A percentile compares a stretch with the other conserved stretches of the same genome.
phyloP scores from a whole-genome alignment of 2,329 filamentous ascomycete genomes.

The Fusarium proliferatum region DNA sequence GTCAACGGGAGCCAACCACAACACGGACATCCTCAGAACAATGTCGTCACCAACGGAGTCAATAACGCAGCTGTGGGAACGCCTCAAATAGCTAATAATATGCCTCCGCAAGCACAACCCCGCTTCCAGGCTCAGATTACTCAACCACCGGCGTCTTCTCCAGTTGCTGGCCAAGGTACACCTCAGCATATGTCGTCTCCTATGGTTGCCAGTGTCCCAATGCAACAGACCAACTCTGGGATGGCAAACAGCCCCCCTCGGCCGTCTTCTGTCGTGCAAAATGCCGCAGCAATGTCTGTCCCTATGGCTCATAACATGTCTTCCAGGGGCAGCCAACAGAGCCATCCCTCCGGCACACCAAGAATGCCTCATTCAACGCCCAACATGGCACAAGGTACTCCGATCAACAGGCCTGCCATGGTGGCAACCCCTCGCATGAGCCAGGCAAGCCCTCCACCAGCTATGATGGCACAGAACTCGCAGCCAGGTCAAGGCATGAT shows the following conservation, averaged over 20 bases:
- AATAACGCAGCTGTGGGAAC: conserved; percentile 54
- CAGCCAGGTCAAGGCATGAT: conserved; percentile 64
- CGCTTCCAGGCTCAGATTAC: conserved; percentile 67
- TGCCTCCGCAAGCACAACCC: conserved; percentile 54
- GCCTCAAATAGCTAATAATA: conserved; percentile 53
- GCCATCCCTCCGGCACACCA: conserved; percentile 71
- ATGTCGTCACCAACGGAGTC: conserved; percentile 51
- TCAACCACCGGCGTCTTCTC: conserved; percentile 75
- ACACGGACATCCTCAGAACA: conserved; percentile 53
- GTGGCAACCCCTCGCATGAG: conserved; percentile 70
- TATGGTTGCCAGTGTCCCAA: conserved; percentile 69
- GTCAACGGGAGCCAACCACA: conserved; percentile 46
- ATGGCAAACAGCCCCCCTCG: conserved; percentile 76
- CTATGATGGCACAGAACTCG: conserved; percentile 67
- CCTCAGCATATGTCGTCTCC: conserved; percentile 74
- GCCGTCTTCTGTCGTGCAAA: conserved; percentile 73
- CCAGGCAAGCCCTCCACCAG: conserved; percentile 70
- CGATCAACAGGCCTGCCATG: conserved; percentile 64
- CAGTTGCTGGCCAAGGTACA: conserved; percentile 71
- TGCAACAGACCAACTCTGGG: conserved; percentile 74
- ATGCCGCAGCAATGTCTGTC: conserved; percentile 65
- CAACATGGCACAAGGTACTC: conserved; percentile 69
- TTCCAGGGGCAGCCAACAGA: conserved; percentile 73
- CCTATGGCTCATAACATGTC: conserved; percentile 73
- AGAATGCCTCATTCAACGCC: conserved; percentile 71